phyloP scores from a whole-genome alignment of 2,329 filamentous ascomycete species.

The Stachybotrys chartarum region DNA sequence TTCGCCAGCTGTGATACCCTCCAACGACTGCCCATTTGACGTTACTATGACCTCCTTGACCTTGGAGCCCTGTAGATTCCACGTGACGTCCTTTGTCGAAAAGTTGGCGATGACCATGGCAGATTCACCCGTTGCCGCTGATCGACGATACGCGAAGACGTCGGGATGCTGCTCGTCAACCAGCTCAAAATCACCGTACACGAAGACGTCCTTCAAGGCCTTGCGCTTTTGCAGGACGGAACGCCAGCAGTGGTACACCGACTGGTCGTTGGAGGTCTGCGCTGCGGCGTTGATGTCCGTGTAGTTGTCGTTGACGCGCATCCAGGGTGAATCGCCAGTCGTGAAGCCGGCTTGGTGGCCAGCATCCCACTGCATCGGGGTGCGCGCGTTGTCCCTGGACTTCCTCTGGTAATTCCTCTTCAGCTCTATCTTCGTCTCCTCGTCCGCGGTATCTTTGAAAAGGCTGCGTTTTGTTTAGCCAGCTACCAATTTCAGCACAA shows the following conservation, averaged over 20 bases:
- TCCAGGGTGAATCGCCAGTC: conserved; percentile 53
- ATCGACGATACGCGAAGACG: conserved; percentile 31
- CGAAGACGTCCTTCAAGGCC: conserved; percentile 52
- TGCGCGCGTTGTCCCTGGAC: conserved; percentile 62
- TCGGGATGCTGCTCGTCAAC: conserved; percentile 27
- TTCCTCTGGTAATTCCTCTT: conserved; percentile 46
- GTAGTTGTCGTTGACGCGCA: conserved; percentile 60
- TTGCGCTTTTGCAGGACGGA: conserved; percentile 53
- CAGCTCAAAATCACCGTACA: conserved; percentile 52
- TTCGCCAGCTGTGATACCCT: conserved; percentile 16
- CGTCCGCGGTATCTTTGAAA: conserved; percentile 29
- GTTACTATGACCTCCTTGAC: conserved; percentile 27
- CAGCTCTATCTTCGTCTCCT: conserved; percentile 26
- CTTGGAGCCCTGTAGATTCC: conserved; percentile 16
- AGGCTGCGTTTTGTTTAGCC: conserved; percentile 15
- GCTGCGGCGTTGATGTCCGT: conserved; percentile 52
- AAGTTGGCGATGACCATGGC: conserved; percentile 33
- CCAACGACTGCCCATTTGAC: conserved; percentile 18
- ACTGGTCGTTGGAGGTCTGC: conserved; percentile 39
- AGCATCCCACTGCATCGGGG: conserved; percentile 66
- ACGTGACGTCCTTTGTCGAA: conserved; percentile 20
- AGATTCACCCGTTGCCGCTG: conserved; percentile 18
- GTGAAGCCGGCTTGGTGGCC: conserved; percentile 59
- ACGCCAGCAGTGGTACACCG: conserved; percentile 56
- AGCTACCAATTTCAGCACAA: conserved; percentile 1